Percentiles rank a stretch among this genome's conserved stretches.
Evolutionary conservation across 1,139 yeast species (phyloP).

Genomic region (Entelexis sorbosivorans): DNA sequence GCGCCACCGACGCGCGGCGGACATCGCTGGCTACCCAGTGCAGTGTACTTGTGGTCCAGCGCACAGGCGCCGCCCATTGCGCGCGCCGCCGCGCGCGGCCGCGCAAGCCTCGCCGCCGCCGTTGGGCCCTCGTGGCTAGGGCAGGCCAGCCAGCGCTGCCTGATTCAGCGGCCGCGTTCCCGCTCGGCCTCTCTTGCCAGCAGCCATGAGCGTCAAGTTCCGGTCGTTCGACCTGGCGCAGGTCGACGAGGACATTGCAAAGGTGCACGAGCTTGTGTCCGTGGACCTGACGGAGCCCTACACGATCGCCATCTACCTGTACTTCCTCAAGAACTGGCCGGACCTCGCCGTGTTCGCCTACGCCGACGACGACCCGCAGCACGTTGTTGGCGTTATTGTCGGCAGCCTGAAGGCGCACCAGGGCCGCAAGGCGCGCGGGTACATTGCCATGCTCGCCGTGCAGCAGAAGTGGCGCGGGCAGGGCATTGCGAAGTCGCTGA

Average conservation of each 20-base stretch:
- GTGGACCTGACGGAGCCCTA: slow-evolving; percentile 62
- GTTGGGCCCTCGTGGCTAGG: neutral
- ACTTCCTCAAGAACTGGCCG: slow-evolving; percentile 62
- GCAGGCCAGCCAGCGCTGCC: neutral
- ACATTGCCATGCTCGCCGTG: slow-evolving; percentile 93
- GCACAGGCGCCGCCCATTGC: too few species aligned
- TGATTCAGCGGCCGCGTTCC: slow-evolving; percentile 8
- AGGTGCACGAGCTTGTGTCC: slow-evolving; percentile 41
- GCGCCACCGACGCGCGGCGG: too few species aligned
- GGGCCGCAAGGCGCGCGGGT: slow-evolving; percentile 46
- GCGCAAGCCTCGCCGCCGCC: too few species aligned
- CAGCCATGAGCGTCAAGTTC: slow-evolving; percentile 10
- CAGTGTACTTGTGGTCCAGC: too few species aligned
- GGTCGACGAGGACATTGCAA: slow-evolving; percentile 27
- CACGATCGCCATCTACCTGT: slow-evolving; percentile 58
- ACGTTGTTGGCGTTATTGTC: slow-evolving; percentile 67
- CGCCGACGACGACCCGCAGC: slow-evolving; percentile 29
- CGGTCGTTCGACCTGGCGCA: slow-evolving; percentile 25
- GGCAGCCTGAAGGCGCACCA: slow-evolving; percentile 77
- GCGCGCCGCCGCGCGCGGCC: too few species aligned
- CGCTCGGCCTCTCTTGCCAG: too few species aligned
- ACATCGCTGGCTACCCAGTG: too few species aligned
- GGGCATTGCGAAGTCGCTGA: slow-evolving; percentile 71
- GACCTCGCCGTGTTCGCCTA: slow-evolving; percentile 44
- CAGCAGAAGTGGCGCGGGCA: slow-evolving; percentile 56